phyloP scores from a whole-genome alignment of 306 rosid genomes.

The Vigna mungo region DNA sequence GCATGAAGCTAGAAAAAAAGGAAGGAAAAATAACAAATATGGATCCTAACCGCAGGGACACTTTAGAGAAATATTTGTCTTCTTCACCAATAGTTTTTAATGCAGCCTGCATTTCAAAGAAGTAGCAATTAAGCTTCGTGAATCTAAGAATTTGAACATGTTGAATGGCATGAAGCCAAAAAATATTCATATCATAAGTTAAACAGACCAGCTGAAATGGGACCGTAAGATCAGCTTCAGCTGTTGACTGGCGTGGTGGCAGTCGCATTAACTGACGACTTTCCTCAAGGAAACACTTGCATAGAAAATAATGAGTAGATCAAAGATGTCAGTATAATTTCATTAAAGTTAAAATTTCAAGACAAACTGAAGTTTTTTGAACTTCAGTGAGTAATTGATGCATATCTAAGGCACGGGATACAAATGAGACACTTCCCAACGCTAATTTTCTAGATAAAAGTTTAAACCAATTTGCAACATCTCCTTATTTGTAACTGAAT shows the following conservation, averaged over 20 bases:
- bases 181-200: slow-evolving; percentile 20
- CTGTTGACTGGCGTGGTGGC: slow-evolving; percentile 97
- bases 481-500: slow-evolving; percentile 30
- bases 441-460: slow-evolving; percentile 12
- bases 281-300: slow-evolving; percentile 96
- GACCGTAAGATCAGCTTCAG: slow-evolving; percentile 97
- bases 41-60: slow-evolving; percentile 76
- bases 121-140: slow-evolving; percentile 40
- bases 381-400: slow-evolving; percentile 5
- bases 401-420: slow-evolving; percentile 26
- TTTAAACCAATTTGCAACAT: slow-evolving; percentile 24
- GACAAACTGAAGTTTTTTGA: slow-evolving; percentile 27
- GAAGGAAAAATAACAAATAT: slow-evolving; percentile 33
- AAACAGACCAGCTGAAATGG: slow-evolving; percentile 93
- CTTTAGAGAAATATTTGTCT: slow-evolving; percentile 86
- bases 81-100: slow-evolving; percentile 89
- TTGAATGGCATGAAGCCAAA: slow-evolving; percentile 34
- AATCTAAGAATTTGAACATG: slow-evolving; percentile 38
- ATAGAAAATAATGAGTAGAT: slow-evolving; percentile 31
- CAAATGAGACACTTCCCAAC: slow-evolving; percentile 19
- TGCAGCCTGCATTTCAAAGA: slow-evolving; percentile 77
- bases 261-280: slow-evolving; percentile 91
- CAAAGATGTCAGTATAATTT: slow-evolving; percentile 30
- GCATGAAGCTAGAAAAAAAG: slow-evolving; percentile 24
- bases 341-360: slow-evolving; percentile 40